Percentiles rank a stretch among this genome's conserved stretches.
Conservation (phyloP, 371 early-diverging fungal species). For the Mortierella sp. region DNA sequence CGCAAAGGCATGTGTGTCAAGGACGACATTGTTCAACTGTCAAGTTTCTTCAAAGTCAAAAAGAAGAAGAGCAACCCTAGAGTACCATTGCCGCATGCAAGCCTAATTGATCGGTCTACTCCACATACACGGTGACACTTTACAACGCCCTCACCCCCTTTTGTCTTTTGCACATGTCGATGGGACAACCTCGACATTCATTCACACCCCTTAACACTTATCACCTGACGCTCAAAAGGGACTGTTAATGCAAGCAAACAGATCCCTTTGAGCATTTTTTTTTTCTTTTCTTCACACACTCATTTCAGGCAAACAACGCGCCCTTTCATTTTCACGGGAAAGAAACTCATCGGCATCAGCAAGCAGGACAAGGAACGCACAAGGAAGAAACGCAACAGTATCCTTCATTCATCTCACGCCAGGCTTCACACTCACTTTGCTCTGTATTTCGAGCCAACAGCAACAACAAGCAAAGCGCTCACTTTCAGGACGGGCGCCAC, state of each 20-base stretch:
- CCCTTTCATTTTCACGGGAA: not conserved
- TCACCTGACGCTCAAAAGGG: not conserved
- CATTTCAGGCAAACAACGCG: not conserved
- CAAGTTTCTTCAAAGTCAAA: not conserved
- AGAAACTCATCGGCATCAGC: not conserved
- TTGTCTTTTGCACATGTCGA: conserved; percentile 3
- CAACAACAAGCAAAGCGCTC: not conserved
- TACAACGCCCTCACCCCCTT: not conserved
- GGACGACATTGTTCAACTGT: not conserved
- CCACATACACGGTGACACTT: not conserved
- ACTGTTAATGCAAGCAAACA: conserved; percentile 6
- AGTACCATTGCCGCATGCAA: not conserved
- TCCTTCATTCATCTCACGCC: not conserved
- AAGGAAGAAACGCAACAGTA: too few relatives aligned
- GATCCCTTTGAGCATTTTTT: conserved; percentile 1
- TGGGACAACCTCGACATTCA: not conserved
- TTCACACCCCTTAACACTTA: not conserved
- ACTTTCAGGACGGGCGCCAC: not conserved
- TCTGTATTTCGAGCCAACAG: not conserved
- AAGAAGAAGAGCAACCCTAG: too few relatives aligned
- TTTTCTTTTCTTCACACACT: not conserved
- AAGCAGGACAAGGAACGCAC: not conserved
- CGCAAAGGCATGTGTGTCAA: not conserved
- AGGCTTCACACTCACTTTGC: not conserved
- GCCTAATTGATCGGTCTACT: not conserved